Evolutionary conservation across 169 alveolate genomes (phyloP).

Genomic region (Cryptosporidium viatorum): DNA sequence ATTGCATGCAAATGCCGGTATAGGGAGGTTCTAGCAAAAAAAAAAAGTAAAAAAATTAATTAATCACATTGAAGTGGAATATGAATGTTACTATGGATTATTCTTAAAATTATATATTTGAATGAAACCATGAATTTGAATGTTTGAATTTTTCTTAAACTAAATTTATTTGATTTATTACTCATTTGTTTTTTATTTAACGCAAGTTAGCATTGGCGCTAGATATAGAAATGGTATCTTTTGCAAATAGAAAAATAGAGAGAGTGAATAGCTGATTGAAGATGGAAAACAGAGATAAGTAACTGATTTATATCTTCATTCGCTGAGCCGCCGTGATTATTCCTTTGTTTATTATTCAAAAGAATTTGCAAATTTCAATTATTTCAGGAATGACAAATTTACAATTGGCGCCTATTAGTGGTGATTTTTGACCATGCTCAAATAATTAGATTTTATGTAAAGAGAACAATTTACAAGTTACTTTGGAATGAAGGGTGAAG

Average conservation of each 20-base stretch:
- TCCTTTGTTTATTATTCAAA: not conserved
- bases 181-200: not conserved
- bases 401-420: slow-evolving; percentile 62
- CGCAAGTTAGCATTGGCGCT: slow-evolving; percentile 2
- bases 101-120: not conserved
- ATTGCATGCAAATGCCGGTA: not conserved
- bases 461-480: slow-evolving; percentile 18
- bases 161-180: not conserved
- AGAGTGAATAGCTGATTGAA: not conserved
- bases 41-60: not conserved
- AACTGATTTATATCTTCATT: not conserved
- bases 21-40: not conserved
- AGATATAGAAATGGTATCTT: slow-evolving; percentile 55
- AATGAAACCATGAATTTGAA: not conserved
- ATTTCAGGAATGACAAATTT: slow-evolving; percentile 13
- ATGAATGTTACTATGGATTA: not conserved
- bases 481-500: slow-evolving; percentile 53
- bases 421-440: slow-evolving; percentile 22
- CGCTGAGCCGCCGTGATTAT: not conserved
- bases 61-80: not conserved
- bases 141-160: not conserved
- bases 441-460: slow-evolving; percentile 22
- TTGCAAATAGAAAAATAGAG: not conserved
- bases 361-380: not conserved
- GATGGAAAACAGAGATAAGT: not conserved